A percentile compares a stretch with the other conserved stretches of the same genome.
These are phyloP conservation scores for Nicotiana attenuata DNA, from an alignment of 257 asterid genomes.

Conservation along the genomic window DNA sequence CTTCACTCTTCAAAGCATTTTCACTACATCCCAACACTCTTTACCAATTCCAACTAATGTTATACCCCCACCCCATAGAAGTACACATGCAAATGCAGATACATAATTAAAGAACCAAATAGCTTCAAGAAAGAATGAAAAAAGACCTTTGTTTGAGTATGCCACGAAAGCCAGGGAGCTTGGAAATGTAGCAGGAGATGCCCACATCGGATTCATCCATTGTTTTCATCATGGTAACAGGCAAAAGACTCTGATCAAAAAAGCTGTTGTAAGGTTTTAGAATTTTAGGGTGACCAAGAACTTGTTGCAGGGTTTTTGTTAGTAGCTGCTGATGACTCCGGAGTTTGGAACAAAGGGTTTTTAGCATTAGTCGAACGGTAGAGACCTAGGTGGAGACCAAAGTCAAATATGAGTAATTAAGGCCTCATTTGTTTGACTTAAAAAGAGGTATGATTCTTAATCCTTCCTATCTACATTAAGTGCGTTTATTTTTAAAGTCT, in stretches of 20 bases:
- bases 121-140: neutral
- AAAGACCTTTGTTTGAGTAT: constrained; percentile 80
- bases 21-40: neutral
- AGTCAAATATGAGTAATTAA: too few species aligned
- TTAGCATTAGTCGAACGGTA: neutral
- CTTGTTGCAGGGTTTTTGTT: neutral
- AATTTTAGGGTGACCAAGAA: neutral
- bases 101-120: neutral
- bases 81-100: neutral
- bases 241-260: constrained; percentile 8
- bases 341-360: neutral
- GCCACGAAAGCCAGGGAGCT: constrained; percentile 81
- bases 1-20: neutral
- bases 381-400: neutral
- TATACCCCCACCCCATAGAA: neutral
- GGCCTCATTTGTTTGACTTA: too few species aligned
- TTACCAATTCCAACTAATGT: neutral
- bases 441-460: too few species aligned
- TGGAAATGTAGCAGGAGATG: constrained; percentile 70
- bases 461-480: too few species aligned
- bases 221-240: constrained; percentile 46
- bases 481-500: too few species aligned
- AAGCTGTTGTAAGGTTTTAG: constrained; percentile 22
- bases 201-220: constrained; percentile 78
- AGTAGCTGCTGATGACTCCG: neutral